Percentiles rank a stretch among this genome's conserved stretches.
Evolutionary conservation across 2,329 filamentous ascomycete species (phyloP).

Genomic region (Iodosphaeria phyllophila): DNA sequence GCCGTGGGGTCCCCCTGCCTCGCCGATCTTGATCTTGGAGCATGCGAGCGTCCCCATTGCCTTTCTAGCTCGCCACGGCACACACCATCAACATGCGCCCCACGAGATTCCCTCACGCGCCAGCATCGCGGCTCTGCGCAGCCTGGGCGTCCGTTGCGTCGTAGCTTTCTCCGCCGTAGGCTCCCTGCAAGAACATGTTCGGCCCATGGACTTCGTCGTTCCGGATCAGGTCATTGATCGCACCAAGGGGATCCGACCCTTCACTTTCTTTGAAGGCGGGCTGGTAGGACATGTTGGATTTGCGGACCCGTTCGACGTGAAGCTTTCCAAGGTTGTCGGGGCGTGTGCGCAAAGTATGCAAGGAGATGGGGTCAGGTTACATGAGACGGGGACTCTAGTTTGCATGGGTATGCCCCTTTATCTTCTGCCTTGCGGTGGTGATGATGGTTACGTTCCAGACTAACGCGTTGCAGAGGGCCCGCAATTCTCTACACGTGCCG

Average conservation of each 20-base stretch:
- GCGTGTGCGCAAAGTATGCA: slow-evolving; percentile 57
- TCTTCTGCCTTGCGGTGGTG: background rate
- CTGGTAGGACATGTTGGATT: slow-evolving; percentile 91
- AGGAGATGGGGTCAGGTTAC: slow-evolving; percentile 69
- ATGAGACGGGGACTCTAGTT: slow-evolving; percentile 68
- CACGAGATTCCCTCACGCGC: slow-evolving; percentile 90
- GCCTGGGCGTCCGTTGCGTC: slow-evolving; percentile 73
- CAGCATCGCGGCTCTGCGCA: slow-evolving; percentile 94
- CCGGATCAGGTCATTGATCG: slow-evolving; percentile 95
- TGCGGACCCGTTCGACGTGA: slow-evolving; percentile 80
- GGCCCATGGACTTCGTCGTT: slow-evolving; percentile 89
- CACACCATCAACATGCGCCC: slow-evolving; percentile 74
- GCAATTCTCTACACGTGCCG: slow-evolving; percentile 89
- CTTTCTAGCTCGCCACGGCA: slow-evolving; percentile 84
- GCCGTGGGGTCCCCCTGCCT: slow-evolving; percentile 70
- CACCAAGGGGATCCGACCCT: slow-evolving; percentile 84
- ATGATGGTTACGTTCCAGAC: background rate
- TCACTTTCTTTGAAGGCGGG: slow-evolving; percentile 88
- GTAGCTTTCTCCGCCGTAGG: slow-evolving; percentile 94
- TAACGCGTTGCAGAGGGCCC: slow-evolving; percentile 56
- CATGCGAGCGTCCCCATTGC: slow-evolving; percentile 70
- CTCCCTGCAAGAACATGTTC: slow-evolving; percentile 78
- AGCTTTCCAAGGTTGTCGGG: slow-evolving; percentile 58
- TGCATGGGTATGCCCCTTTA: slow-evolving; percentile 57
- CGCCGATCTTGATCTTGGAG: slow-evolving; percentile 69